Conservation (phyloP, 805 yeast species). For the Yueomyces sp. region DNA sequence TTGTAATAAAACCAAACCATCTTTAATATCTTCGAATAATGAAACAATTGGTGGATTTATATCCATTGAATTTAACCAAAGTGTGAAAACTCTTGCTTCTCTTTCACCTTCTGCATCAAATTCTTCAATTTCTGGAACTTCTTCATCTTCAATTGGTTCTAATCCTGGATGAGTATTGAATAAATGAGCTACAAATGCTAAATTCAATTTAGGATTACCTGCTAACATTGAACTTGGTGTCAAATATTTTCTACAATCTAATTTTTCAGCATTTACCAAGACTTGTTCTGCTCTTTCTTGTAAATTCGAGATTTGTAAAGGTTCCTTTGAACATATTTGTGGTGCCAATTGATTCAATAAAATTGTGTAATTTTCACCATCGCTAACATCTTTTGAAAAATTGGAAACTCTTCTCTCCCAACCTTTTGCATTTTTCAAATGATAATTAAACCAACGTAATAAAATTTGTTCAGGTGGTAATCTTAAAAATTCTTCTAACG, state of each 20-base stretch:
- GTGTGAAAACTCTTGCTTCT: conserved; percentile 95
- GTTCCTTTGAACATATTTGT: conserved; percentile 64
- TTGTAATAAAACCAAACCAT: conserved; percentile 77
- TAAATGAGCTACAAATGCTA: conserved; percentile 94
- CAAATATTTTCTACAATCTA: conserved; percentile 86
- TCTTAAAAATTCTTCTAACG: conserved; percentile 90
- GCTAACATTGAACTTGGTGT: conserved; percentile 88
- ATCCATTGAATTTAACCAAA: conserved; percentile 93
- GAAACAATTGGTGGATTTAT: conserved; percentile 91
- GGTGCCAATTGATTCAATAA: conserved; percentile 83
- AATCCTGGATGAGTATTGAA: conserved; percentile 95
- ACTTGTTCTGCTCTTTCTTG: conserved; percentile 79
- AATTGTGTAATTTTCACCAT: conserved; percentile 91
- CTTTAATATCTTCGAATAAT: conserved; percentile 87
- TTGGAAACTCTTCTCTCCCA: conserved; percentile 78
- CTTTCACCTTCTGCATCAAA: conserved; percentile 99
- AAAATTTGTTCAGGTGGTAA: conserved; percentile 95
- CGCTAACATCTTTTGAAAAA: conserved; percentile 77
- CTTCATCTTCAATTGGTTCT: conserved; percentile 86
- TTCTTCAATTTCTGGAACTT: conserved; percentile 89
- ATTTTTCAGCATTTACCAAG: conserved; percentile 73
- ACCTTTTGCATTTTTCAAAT: conserved; percentile 71
- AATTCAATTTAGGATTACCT: conserved; percentile 91
- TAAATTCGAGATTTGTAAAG: conserved; percentile 66
- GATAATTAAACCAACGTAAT: conserved; percentile 95